Percentiles rank a stretch among this genome's conserved stretches.
phyloP scores from a whole-genome alignment of 148 eudicot genomes.

The Silene uniflora region DNA sequence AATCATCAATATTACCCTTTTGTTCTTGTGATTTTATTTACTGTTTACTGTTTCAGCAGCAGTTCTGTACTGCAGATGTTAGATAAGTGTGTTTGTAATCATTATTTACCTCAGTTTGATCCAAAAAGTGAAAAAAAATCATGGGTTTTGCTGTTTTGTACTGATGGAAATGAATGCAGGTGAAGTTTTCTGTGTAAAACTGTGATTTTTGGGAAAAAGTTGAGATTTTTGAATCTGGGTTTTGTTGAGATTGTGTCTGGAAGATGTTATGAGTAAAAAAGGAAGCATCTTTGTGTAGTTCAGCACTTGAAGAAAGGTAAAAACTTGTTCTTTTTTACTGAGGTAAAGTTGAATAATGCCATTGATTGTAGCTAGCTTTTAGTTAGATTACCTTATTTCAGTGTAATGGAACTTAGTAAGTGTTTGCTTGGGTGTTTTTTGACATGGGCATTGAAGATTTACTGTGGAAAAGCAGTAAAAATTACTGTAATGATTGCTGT shows the following conservation, averaged over 20 bases:
- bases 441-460: constrained; percentile 28
- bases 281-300: constrained; percentile 19
- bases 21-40: constrained; percentile 21
- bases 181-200: neutral
- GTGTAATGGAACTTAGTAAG: constrained; percentile 34
- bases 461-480: constrained; percentile 26
- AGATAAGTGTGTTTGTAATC: constrained; percentile 20
- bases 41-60: neutral
- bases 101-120: constrained; percentile 9
- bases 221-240: constrained; percentile 23
- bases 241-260: constrained; percentile 10
- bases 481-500: constrained; percentile 37
- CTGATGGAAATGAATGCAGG: constrained; percentile 13
- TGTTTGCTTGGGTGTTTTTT: constrained; percentile 29
- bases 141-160: too few species aligned
- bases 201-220: constrained; percentile 11
- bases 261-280: constrained; percentile 22
- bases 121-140: constrained; percentile 11
- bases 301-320: neutral
- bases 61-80: constrained; percentile 21
- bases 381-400: neutral
- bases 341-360: constrained; percentile 22
- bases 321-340: constrained; percentile 7
- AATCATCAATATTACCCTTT: constrained; percentile 19
- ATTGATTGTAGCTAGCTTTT: neutral